Evolutionary conservation across 306 rosid species (phyloP), one percentile per base, ranked within the genome.

Genomic region (Luffa acutangula): DNA sequence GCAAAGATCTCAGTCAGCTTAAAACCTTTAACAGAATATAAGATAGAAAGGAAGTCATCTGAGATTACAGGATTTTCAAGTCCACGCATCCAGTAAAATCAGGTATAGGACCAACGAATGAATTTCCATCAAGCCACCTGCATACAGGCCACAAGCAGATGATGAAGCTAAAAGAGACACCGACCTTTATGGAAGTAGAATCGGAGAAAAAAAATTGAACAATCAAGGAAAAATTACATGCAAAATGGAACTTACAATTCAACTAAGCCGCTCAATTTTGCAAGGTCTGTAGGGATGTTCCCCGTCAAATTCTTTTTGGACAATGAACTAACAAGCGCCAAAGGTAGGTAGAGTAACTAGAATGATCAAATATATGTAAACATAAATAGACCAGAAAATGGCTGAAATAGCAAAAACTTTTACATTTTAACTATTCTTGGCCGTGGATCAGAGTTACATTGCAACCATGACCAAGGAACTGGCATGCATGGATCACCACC

Each of bases 401-500:
- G 15, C 70, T 46, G 42, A 77, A 49, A 51, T 82, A 54, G 65
- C 33, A 54, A 60, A 67, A 82, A 85, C 52, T 69, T 53, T 81
- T 91, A 95, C 98, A 95, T 86, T 87, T 90, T 87, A 90, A 87
- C 84, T 84, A 95, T 85, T 84, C 87, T 90, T 84, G 98, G 97
- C 48, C 76, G 97, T 63, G 81, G 85, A 85, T 93, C 94, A 41
- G 93, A 81, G 90, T 85, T 91, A 79, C 99, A 95, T 20, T 70
- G 91, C 86, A 93, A 82, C 97, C 99, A 95, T 49, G 99, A 90
- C 99, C 99, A 95, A 37, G 99, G 90, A 83, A 87, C 98, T 76
- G 99, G 99, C 56, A 89, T 77, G 86, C 98, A 95, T n/a, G 99
- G 97, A 60, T 95, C 99, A 66, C 99, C 99, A 6, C 97, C 97